These are phyloP conservation scores for Mycena crocata DNA, from an alignment of 768 basidiomycete genomes.

Conservation along the genomic window DNA sequence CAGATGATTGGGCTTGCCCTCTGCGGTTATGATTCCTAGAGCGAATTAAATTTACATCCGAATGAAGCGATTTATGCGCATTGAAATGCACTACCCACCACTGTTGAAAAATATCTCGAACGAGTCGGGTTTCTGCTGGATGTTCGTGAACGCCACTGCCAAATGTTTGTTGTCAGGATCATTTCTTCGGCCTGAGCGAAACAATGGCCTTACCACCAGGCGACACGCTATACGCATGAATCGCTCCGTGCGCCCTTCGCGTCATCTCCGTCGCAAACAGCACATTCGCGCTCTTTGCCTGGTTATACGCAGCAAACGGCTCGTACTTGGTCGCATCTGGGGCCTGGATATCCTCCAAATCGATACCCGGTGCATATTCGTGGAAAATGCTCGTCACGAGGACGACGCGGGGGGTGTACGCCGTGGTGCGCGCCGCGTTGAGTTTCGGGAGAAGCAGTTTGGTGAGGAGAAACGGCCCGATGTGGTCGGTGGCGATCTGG, in stretches of 20 bases:
- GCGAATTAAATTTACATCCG: not conserved
- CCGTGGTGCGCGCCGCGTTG: not conserved
- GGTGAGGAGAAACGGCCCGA: constrained; percentile 13
- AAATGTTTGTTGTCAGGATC: too few species aligned
- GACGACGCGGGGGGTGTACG: not conserved
- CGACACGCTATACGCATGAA: constrained; percentile 3
- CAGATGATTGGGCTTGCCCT: not conserved
- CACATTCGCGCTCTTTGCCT: constrained; percentile 11
- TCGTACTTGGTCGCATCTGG: constrained; percentile 6
- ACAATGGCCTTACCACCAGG: constrained; percentile 3
- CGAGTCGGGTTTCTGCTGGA: constrained; percentile 14
- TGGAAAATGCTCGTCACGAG: not conserved
- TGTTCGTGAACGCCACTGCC: constrained; percentile 13
- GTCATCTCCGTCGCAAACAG: constrained; percentile 3
- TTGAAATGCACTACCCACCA: not conserved
- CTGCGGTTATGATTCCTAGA: constrained; percentile 4
- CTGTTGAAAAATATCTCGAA: constrained; percentile 4
- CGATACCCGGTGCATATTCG: constrained; percentile 1
- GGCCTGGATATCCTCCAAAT: not conserved
- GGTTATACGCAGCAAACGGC: not conserved
- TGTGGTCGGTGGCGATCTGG: constrained; percentile 15
- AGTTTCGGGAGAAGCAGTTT: constrained; percentile 3
- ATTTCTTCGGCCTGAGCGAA: not conserved
- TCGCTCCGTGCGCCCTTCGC: not conserved
- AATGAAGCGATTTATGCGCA: too few species aligned